These are phyloP conservation scores for Diaporthe vexans DNA, from an alignment of 2,329 filamentous ascomycete species.

Conservation along the genomic window DNA sequence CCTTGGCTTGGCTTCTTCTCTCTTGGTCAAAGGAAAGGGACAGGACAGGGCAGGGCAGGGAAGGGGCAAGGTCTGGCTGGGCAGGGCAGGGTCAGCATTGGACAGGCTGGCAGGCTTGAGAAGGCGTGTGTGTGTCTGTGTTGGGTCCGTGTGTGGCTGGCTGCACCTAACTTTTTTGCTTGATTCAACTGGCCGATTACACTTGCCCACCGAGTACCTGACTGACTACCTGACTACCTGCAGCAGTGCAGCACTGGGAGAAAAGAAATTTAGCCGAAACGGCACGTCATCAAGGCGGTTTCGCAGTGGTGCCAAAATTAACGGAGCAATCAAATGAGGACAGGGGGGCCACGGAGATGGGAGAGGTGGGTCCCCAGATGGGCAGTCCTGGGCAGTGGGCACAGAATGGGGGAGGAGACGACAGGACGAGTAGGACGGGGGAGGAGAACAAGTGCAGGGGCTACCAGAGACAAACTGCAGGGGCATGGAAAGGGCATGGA, in stretches of 20 bases:
- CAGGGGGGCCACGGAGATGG: neutral
- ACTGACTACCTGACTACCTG: too few species aligned
- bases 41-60: neutral
- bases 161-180: neutral
- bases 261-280: slow-evolving; percentile 40
- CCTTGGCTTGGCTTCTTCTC: neutral
- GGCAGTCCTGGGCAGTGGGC: too few species aligned
- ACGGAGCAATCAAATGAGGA: slow-evolving; percentile 32
- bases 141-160: neutral
- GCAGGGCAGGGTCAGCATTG: neutral
- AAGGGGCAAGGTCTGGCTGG: too few species aligned
- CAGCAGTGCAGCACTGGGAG: too few species aligned
- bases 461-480: too few species aligned
- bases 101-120: neutral
- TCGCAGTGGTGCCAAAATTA: slow-evolving; percentile 37
- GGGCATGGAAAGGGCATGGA: neutral
- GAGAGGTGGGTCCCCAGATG: too few species aligned
- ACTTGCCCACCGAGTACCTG: neutral
- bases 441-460: neutral
- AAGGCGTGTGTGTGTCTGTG: neutral
- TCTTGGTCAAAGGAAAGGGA: slow-evolving; percentile 13
- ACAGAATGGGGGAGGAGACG: neutral
- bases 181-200: neutral
- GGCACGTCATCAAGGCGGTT: slow-evolving; percentile 41
- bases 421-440: neutral